phyloP scores from a whole-genome alignment of 768 basidiomycete species.

The Russula earlei region DNA sequence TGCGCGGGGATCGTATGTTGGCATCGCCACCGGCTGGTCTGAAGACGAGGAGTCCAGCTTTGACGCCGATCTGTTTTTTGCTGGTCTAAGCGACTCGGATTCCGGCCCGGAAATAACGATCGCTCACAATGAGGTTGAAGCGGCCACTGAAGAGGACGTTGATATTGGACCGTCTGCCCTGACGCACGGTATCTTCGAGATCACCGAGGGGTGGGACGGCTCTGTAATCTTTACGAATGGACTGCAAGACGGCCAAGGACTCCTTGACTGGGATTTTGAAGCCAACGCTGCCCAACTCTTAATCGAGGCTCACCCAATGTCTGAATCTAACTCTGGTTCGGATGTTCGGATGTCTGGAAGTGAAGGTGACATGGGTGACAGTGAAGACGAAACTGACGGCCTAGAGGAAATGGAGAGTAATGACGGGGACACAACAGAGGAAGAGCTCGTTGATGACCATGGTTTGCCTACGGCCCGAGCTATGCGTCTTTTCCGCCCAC shows the following conservation, averaged over 20 bases:
- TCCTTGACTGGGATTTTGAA: constrained; percentile 65
- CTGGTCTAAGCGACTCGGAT: constrained; percentile 53
- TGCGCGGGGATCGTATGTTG: constrained; percentile 39
- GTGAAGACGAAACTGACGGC: constrained; percentile 35
- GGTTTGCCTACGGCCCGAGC: constrained; percentile 68
- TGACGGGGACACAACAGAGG: constrained; percentile 74
- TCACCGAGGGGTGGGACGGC: constrained; percentile 68
- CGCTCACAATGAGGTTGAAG: constrained; percentile 24
- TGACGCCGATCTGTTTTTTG: constrained; percentile 79
- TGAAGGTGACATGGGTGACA: constrained; percentile 30
- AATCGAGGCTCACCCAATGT: constrained; percentile 39
- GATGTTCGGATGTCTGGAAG: constrained; percentile 42
- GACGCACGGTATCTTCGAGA: constrained; percentile 40
- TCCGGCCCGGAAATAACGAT: constrained; percentile 33
- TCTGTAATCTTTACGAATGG: constrained; percentile 65
- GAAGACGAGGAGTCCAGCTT: constrained; percentile 70
- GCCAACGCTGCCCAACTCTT: constrained; percentile 41
- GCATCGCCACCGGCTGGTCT: constrained; percentile 69
- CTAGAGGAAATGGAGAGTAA: constrained; percentile 26
- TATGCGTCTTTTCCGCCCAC: constrained; percentile 62
- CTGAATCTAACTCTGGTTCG: constrained; percentile 29
- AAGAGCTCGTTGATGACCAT: constrained; percentile 70
- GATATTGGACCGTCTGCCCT: not conserved
- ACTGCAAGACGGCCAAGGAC: constrained; percentile 42
- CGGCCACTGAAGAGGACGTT: constrained; percentile 28